A percentile compares a stretch with the other conserved stretches of the same genome.
These are phyloP conservation scores for Lithospermum erythrorhizon DNA, from an alignment of 257 asterid genomes.

Conservation along the genomic window DNA sequence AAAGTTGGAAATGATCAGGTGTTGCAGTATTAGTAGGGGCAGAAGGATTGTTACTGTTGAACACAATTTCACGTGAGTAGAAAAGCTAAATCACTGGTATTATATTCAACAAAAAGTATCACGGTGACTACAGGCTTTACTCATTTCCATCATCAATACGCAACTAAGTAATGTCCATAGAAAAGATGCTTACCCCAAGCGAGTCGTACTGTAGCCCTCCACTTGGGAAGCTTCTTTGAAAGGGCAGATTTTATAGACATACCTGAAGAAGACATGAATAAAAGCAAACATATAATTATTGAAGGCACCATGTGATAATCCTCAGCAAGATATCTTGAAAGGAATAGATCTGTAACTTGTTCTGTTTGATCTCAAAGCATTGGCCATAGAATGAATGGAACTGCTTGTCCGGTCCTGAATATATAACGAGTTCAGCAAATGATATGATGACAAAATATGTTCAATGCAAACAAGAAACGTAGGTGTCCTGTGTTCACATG, in stretches of 20 bases:
- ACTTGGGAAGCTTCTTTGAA: slow-evolving; percentile 86
- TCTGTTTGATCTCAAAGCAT: slow-evolving; percentile 86
- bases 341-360: slow-evolving; percentile 43
- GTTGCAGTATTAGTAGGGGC: neutral
- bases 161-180: neutral
- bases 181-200: slow-evolving; percentile 69
- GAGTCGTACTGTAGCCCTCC: slow-evolving; percentile 87
- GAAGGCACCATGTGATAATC: slow-evolving; percentile 4
- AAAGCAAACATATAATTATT: slow-evolving; percentile 11
- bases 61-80: no score
- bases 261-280: slow-evolving; percentile 35
- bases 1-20: neutral
- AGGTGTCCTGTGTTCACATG: neutral
- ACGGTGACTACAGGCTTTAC: neutral
- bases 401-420: slow-evolving; percentile 87
- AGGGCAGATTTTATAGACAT: slow-evolving; percentile 84
- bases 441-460: slow-evolving; percentile 7
- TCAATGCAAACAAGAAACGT: slow-evolving; percentile 1
- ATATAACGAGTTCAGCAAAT: slow-evolving; percentile 17
- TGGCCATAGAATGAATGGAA: slow-evolving; percentile 86
- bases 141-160: neutral
- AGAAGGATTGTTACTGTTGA: no score
- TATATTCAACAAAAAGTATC: neutral
- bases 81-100: no score
- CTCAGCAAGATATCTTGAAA: slow-evolving; percentile 6